Conservation (phyloP, 2,329 filamentous ascomycete genomes). For the Zasmidium angulare region DNA sequence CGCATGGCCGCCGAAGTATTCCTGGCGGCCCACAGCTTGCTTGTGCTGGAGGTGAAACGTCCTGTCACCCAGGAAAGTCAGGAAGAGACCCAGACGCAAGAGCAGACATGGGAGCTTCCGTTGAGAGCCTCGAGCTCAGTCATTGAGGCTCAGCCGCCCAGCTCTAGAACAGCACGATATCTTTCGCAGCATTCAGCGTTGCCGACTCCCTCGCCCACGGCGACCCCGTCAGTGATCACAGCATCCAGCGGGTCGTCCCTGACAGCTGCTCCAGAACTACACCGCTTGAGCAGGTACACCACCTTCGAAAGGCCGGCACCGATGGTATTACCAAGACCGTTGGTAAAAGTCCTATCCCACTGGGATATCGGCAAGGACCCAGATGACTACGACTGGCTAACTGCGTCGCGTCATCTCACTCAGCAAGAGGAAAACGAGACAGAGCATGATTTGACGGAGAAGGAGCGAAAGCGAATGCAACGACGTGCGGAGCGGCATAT, state of each 20-base stretch:
- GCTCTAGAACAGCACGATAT: conserved; percentile 8
- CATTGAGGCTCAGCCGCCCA: conserved; percentile 2
- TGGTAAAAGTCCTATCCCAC: conserved; percentile 42
- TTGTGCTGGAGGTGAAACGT: conserved; percentile 10
- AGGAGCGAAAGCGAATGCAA: conserved; percentile 38
- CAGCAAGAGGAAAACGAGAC: conserved; percentile 31
- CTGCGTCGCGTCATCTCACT: conserved; percentile 31
- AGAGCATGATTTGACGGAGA: conserved; percentile 38
- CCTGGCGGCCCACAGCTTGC: conserved; percentile 33
- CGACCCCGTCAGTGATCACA: conserved; percentile 32
- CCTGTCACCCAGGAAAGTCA: neutral
- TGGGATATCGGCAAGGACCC: conserved; percentile 43
- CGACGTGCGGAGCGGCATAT: conserved; percentile 42
- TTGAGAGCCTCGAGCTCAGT: conserved; percentile 7
- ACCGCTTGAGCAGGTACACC: conserved; percentile 40
- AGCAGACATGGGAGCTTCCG: conserved; percentile 17
- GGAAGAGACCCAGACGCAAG: neutral
- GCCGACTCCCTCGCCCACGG: conserved; percentile 33
- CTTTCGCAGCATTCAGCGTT: conserved; percentile 18
- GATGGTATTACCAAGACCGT: conserved; percentile 30
- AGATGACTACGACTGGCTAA: conserved; percentile 42
- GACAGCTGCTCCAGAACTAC: conserved; percentile 28
- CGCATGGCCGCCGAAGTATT: conserved; percentile 38
- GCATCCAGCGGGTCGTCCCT: conserved; percentile 26
- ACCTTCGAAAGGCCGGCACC: conserved; percentile 31